Conservation (phyloP, 768 basidiomycete species). For the Mycena epipterygia region DNA sequence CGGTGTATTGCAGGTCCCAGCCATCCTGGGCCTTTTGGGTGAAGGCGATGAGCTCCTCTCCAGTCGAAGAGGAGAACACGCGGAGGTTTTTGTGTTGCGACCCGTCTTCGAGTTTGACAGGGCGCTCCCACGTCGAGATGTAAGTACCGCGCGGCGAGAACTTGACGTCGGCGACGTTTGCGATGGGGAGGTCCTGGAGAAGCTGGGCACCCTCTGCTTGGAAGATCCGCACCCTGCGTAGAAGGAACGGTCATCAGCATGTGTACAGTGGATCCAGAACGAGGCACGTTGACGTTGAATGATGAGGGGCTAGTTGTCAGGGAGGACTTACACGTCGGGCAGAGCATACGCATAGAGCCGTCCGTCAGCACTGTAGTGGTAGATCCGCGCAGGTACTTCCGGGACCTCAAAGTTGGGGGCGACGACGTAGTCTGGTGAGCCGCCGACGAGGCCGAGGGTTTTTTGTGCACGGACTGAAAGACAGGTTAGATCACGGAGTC, state of each 20-base stretch:
- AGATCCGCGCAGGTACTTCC: constrained; percentile 80
- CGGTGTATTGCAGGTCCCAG: constrained; percentile 94
- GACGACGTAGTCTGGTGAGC: constrained; percentile 80
- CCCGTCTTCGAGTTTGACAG: constrained; percentile 91
- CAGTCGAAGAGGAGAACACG: constrained; percentile 88
- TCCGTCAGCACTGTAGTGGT: constrained; percentile 89
- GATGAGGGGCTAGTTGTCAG: no score
- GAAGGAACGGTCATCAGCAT: constrained; percentile 19
- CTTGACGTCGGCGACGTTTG: constrained; percentile 85
- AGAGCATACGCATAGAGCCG: constrained; percentile 89
- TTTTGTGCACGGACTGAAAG: constrained; percentile 93
- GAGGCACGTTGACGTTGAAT: no score
- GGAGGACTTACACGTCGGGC: constrained; percentile 72
- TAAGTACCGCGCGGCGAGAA: constrained; percentile 97
- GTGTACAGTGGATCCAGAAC: constrained; percentile 34
- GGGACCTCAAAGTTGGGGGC: constrained; percentile 75
- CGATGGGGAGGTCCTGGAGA: constrained; percentile 79
- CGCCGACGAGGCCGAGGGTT: constrained; percentile 87
- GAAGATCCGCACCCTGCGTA: constrained; percentile 77
- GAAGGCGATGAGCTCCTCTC: constrained; percentile 89
- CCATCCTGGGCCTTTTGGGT: constrained; percentile 92
- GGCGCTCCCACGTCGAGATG: constrained; percentile 96
- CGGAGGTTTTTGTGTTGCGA: constrained; percentile 94
- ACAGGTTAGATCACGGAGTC: constrained; percentile 33
- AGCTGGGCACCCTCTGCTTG: constrained; percentile 81